Base-by-base conservation (phyloP, 2,329 filamentous ascomycete species). In the Pyrenochaeta sp. region DNA sequence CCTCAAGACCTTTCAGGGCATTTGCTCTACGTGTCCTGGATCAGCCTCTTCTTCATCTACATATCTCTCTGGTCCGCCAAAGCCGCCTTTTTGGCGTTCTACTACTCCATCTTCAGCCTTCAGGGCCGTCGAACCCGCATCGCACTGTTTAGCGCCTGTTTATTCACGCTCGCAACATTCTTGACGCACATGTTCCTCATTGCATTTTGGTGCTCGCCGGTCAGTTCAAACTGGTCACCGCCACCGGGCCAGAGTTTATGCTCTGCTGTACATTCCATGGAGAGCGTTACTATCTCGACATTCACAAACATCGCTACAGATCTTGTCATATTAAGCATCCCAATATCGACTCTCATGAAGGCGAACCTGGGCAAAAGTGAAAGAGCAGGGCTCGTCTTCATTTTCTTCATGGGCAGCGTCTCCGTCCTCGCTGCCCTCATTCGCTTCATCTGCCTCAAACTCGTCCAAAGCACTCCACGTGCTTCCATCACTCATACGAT, bases 11-110 rank as follows among this genome's bases (percentile, higher is more conserved):
- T 64, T 9, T 63, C 68, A 7, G 58, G 62, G 1, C 67, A 72
- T 45, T 54, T 72, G 7, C 67, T 73, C 39, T 63, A 70, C 49
- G 60, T 69, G n/a, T 73, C 68, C 29, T 73, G 67, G 66, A 60
- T 71, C 48, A 61, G 54, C 11, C 58, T 71, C 7, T 71, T 68
- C 60, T 72, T 68, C 61, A 70, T 72, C 49, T 71, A 72, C 56
- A 70, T 70, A 50, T 48, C 46, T 9, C 61, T 71, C 2, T 72
- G 68, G 67, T 52, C 60, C 39, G 49, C 59, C 39, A 72, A 70
- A 55, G 68, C 67, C 29, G 68, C 65, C 10, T 66, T 72, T 43
- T 60, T 72, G 15, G 68, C 68, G 11, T 64, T 73, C 56, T 73
- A 71, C 61, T 70, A 68, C 59, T 56, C 51, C 39, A 60, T 71